Evolutionary conservation across 441 rosid genomes (phyloP), one percentile per base, ranked within the genome.

Genomic region (Daphne laureola): DNA sequence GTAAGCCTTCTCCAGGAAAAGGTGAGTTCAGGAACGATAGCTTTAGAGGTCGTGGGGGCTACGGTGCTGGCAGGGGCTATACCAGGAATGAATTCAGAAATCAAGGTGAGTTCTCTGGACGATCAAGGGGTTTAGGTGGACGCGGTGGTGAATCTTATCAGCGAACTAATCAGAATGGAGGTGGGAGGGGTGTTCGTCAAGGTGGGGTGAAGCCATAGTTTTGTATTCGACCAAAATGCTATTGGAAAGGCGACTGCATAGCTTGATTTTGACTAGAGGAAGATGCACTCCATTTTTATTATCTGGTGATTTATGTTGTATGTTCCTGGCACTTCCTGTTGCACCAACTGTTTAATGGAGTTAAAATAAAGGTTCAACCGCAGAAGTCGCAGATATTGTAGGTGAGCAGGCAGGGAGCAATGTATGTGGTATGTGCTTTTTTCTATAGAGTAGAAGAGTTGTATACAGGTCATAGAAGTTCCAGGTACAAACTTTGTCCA

Each of bases 1-100:
- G 87, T 51, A 87, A 90, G 77, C 85, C 54, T 74, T 40, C 84
- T 66, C 48, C 85, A 0, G 83, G 85, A 51, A 80, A 93, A 83
- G 82, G 71, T 57, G 73, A 71, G 21, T 85, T 74, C 66, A 70
- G 88, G 31, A 81, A 70, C 25, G 96, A 90, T 31, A 85, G 78
- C 68, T 83, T 83, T 71, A 84, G 75, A 73, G 78, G 73, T 52
- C 91, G 95, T 2, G 82, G 86, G 49, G 71, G 65, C 71, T 77
- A 63, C 7, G 62, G 78, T 36, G 77, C 87, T 44, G 86, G 94
- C 25, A 70, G 90, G 63, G 94, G 94, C 53, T 83, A 83, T 64
- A 85, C 85, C 43, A 72, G 88, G 67, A 63, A 15, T 17, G 91
- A 90, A 63, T 84, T 70, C 65, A 81, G 88, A 77, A 70, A 59